A percentile compares a stretch with the other conserved stretches of the same genome.
phyloP scores from a whole-genome alignment of 164 flowering plant species.

The Annona squamosa region DNA sequence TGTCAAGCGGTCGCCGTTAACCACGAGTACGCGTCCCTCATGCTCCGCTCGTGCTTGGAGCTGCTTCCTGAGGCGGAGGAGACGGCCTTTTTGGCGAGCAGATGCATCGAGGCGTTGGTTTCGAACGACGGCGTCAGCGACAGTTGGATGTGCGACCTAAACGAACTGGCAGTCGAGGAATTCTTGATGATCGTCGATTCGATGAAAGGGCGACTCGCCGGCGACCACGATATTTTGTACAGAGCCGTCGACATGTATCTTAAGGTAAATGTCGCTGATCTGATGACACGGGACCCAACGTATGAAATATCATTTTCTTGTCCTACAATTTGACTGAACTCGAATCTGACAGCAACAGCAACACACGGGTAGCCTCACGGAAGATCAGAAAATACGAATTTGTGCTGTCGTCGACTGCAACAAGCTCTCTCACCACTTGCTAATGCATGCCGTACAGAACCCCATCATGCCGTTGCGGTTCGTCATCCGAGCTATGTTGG shows the following conservation, averaged over 20 bases:
- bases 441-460: conserved; percentile 71
- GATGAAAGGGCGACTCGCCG: conserved; percentile 26
- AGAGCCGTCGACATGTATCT: conserved; percentile 46
- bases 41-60: conserved; percentile 43
- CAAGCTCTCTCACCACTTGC: conserved; percentile 48
- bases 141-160: conserved; percentile 35
- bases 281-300: no score
- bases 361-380: conserved; percentile 36
- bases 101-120: conserved; percentile 44
- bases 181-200: conserved; percentile 45
- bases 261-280: conserved; percentile 33
- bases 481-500: conserved; percentile 73
- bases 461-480: conserved; percentile 71
- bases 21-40: conserved; percentile 32
- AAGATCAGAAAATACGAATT: conserved; percentile 44
- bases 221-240: conserved; percentile 59
- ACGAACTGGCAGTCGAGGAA: conserved; percentile 27
- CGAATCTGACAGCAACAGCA: conserved; percentile 28
- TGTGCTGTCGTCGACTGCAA: conserved; percentile 57
- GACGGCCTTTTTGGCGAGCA: conserved; percentile 41
- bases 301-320: not conserved
- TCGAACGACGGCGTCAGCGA: conserved; percentile 10
- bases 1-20: conserved; percentile 34
- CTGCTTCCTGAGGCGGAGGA: conserved; percentile 72
- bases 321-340: not conserved